A percentile compares a stretch with the other conserved stretches of the same genome.
Conservation (phyloP, 2,329 filamentous ascomycete species). For the Fusarium verticillioides region DNA sequence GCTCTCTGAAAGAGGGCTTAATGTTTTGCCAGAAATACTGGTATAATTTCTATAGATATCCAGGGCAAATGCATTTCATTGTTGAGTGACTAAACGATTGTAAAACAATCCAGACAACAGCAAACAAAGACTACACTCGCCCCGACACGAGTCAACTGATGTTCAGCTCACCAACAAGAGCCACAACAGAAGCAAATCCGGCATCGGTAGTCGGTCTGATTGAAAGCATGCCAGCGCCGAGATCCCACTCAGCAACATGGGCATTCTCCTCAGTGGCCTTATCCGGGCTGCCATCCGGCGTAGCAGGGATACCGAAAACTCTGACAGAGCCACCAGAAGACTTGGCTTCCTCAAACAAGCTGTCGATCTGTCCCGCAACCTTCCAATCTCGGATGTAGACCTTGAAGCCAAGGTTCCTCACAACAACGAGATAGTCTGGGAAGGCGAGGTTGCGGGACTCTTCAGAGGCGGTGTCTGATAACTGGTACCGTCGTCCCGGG, state of each 20-base stretch:
- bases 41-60: not conserved
- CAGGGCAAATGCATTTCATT: not conserved
- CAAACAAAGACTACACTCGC: not conserved
- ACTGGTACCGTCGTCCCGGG: constrained; percentile 26
- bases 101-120: not conserved
- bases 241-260: constrained; percentile 34
- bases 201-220: constrained; percentile 26
- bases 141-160: constrained; percentile 7
- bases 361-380: constrained; percentile 1
- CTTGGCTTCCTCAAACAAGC: constrained; percentile 23
- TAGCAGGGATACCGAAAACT: constrained; percentile 32
- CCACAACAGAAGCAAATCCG: constrained; percentile 33
- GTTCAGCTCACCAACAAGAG: constrained; percentile 32
- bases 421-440: constrained; percentile 31
- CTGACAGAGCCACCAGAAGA: constrained; percentile 15
- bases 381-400: constrained; percentile 11
- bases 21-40: not conserved
- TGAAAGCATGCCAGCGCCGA: not conserved
- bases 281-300: constrained; percentile 25
- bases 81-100: not conserved
- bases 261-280: constrained; percentile 31
- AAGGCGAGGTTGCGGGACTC: constrained; percentile 35
- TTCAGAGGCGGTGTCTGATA: constrained; percentile 15
- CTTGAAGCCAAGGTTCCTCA: constrained; percentile 33
- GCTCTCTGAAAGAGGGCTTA: no score